These are phyloP conservation scores for Talaromyces sp. DNA, from an alignment of 2,329 filamentous ascomycete species.

Conservation along the genomic window DNA sequence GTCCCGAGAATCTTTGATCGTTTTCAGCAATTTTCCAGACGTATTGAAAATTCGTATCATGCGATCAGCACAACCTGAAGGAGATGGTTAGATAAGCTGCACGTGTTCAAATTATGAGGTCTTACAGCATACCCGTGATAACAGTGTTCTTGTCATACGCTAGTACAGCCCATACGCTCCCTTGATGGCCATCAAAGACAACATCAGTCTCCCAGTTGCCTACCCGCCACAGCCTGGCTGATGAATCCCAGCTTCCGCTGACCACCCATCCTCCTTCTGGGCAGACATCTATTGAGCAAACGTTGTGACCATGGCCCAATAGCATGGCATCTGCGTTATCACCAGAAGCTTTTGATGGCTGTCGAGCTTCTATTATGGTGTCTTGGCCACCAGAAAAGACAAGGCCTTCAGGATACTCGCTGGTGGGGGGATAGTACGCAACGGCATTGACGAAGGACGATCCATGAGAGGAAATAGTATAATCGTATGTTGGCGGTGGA, in stretches of 20 bases:
- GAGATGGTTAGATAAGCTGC: not conserved
- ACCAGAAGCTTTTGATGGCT: constrained; percentile 62
- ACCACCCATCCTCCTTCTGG: constrained; percentile 71
- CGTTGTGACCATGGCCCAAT: constrained; percentile 80
- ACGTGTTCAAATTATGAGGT: not conserved
- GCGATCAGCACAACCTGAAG: constrained; percentile 75
- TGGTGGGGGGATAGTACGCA: constrained; percentile 68
- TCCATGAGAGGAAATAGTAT: constrained; percentile 73
- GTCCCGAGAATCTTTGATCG: constrained; percentile 69
- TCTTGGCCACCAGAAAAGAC: constrained; percentile 87
- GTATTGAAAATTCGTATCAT: constrained; percentile 77
- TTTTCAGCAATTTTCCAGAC: constrained; percentile 61
- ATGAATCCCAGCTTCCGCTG: constrained; percentile 90
- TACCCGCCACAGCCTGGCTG: constrained; percentile 82
- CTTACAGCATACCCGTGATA: constrained; percentile 59
- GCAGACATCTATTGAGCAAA: constrained; percentile 80
- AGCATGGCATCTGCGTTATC: constrained; percentile 83
- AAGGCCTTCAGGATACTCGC: constrained; percentile 70
- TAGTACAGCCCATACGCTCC: constrained; percentile 87
- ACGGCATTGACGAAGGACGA: constrained; percentile 85
- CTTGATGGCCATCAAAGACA: constrained; percentile 71
- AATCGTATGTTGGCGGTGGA: constrained; percentile 69
- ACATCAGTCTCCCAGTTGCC: constrained; percentile 76
- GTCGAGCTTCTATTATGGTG: constrained; percentile 84
- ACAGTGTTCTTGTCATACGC: constrained; percentile 76